A percentile compares a stretch with the other conserved stretches of the same genome.
phyloP scores from a whole-genome alignment of 345 rosid species.

The Barbarea vulgaris region DNA sequence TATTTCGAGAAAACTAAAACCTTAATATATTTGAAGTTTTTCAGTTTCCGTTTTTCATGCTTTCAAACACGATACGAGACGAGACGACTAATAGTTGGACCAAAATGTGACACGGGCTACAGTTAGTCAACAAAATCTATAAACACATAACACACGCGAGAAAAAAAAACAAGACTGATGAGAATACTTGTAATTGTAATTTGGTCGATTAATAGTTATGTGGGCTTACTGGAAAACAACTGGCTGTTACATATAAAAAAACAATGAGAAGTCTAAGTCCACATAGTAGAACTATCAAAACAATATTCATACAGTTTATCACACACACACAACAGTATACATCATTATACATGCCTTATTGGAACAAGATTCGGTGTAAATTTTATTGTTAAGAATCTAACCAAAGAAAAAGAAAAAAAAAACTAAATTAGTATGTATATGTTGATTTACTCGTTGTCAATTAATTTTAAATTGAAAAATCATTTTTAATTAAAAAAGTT shows the following conservation, averaged over 20 bases:
- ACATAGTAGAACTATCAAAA: background rate
- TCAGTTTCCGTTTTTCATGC: background rate
- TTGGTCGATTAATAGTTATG: background rate
- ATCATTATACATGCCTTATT: background rate
- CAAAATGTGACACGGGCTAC: background rate
- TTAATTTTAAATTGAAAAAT: background rate
- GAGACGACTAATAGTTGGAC: background rate
- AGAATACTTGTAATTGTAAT: background rate
- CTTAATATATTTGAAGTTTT: background rate
- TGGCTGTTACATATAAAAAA: background rate
- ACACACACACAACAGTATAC: background rate
- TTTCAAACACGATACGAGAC: conserved; percentile 2
- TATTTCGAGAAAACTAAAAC: background rate
- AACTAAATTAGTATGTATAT: background rate
- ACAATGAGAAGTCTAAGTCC: background rate
- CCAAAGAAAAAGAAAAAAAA: background rate
- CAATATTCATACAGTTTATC: background rate
- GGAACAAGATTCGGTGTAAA: background rate
- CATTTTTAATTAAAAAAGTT: background rate
- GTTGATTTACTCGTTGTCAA: background rate
- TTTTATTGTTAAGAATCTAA: background rate
- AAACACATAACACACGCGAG: background rate
- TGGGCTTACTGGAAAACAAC: background rate
- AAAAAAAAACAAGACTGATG: background rate
- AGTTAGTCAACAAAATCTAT: conserved; percentile 16